These are phyloP conservation scores for Phaeodactylum tricornutum DNA, from an alignment of 108 stramenopile genomes.

Conservation along the genomic window DNA sequence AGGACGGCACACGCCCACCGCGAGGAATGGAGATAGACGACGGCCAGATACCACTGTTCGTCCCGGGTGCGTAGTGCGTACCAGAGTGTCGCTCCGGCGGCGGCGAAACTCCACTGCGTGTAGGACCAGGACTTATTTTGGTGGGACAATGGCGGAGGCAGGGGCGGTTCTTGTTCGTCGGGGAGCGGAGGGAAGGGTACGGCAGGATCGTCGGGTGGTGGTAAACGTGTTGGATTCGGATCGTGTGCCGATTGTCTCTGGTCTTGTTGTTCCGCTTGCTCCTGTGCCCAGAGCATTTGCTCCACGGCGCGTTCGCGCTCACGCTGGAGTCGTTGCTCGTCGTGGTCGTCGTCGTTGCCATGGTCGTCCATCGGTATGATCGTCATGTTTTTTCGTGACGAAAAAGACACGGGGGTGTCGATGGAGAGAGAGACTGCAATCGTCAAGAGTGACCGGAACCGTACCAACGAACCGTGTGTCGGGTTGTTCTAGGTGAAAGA, in stretches of 20 bases:
- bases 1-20: slow-evolving; percentile 82
- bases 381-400: too few relatives aligned
- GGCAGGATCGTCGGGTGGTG: background rate
- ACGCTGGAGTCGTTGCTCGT: too few relatives aligned
- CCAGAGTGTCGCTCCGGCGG: slow-evolving; percentile 39
- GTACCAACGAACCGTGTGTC: too few relatives aligned
- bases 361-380: too few relatives aligned
- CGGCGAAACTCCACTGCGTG: slow-evolving; percentile 29
- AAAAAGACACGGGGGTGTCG: too few relatives aligned
- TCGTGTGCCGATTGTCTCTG: background rate
- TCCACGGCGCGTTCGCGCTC: too few relatives aligned
- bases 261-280: background rate
- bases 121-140: slow-evolving; percentile 17
- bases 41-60: slow-evolving; percentile 88
- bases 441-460: too few relatives aligned
- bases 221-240: background rate
- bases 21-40: slow-evolving; percentile 81
- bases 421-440: too few relatives aligned
- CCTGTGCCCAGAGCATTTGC: too few relatives aligned
- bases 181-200: background rate
- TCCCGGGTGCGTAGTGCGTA: slow-evolving; percentile 75
- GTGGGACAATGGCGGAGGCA: slow-evolving; percentile 9
- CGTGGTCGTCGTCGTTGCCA: too few relatives aligned
- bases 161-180: background rate
- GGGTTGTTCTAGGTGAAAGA: too few relatives aligned